Conservation (phyloP, 2,329 filamentous ascomycete species). For the Aspergillus neotritici region DNA sequence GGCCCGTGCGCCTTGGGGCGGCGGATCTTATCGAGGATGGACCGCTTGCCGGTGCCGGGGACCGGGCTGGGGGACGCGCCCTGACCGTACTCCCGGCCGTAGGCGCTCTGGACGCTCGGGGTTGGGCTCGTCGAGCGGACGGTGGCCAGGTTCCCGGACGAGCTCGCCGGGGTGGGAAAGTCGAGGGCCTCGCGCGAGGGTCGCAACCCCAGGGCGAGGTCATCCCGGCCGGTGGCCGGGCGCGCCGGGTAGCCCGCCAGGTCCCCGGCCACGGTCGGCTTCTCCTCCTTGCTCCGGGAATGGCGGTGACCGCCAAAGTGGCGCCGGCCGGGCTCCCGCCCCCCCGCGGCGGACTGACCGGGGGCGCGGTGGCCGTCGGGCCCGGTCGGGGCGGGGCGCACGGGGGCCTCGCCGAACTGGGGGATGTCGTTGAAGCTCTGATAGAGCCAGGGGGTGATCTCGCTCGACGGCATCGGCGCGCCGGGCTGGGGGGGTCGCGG, state of each 20-base stretch:
- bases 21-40: conserved; percentile 50
- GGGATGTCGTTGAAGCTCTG: conserved; percentile 58
- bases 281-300: conserved; percentile 56
- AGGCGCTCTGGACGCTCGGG: conserved; percentile 63
- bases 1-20: conserved; percentile 42
- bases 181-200: conserved; percentile 47
- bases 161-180: conserved; percentile 47
- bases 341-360: conserved; percentile 40
- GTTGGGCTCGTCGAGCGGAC: conserved; percentile 74
- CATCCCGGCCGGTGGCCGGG: conserved; percentile 70
- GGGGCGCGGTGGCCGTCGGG: conserved; percentile 64
- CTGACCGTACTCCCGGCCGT: conserved; percentile 44
- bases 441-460: conserved; percentile 79
- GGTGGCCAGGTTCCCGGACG: conserved; percentile 42
- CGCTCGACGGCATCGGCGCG: conserved; percentile 81
- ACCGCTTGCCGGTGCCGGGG: conserved; percentile 40
- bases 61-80: conserved; percentile 34
- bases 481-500: conserved; percentile 70
- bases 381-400: conserved; percentile 63
- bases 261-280: conserved; percentile 33
- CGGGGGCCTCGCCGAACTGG: conserved; percentile 70
- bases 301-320: conserved; percentile 41
- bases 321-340: conserved; percentile 51
- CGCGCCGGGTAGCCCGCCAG: conserved; percentile 53
- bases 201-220: conserved; percentile 53